Base-by-base conservation (phyloP, 2,329 filamentous ascomycete genomes). In the Rachicladosporium sp. region DNA sequence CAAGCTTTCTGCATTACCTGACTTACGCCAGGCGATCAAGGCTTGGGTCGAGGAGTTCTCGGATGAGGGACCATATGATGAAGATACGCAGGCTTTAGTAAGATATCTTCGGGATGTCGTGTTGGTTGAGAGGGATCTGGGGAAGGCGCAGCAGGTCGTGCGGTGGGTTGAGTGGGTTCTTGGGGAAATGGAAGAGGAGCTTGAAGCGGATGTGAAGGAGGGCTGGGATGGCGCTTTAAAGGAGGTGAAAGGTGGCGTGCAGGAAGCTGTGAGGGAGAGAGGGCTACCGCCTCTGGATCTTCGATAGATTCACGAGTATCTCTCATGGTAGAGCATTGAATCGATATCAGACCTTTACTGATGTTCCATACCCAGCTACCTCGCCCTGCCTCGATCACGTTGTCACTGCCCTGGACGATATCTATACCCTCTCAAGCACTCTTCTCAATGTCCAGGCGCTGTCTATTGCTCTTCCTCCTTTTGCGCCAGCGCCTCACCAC, bases 41-140 rank as follows among this genome's bases (percentile, higher is more conserved):
- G 75, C 75, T 3, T 98, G 91, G 91, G 73, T 86, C 47, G 56
- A 64, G 2, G 77, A 80, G 44, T 93, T 89, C 44, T 65, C 60
- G 29, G 68, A 68, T 4, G 80, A 88, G 3, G 86, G 83, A 0
- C 91, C 91, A 1, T 87, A 91, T 59, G 62, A 63, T 0, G 77
- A 82, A 41, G 91, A 98, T 60, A 79, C 89, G 0, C 71, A 70
- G 32, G 78, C 88, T 31, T 67, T 96, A 44, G 74, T 71, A 39
- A 73, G 68, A 51, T 96, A 93, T 58, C 59, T 96, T 23, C 67
- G 58, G 4, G 72, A 71, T 19, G 84, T 96, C 0, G 71, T 94
- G 0, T 21, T 49, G 4, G 79, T 89, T 42, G 91, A 96, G 59
- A 68, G 72, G 42, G 80, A 95, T 56, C 69, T 91, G 62, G 71